Base-by-base conservation (phyloP, 768 basidiomycete species). In the Pleurotus salmoneostramineus region DNA sequence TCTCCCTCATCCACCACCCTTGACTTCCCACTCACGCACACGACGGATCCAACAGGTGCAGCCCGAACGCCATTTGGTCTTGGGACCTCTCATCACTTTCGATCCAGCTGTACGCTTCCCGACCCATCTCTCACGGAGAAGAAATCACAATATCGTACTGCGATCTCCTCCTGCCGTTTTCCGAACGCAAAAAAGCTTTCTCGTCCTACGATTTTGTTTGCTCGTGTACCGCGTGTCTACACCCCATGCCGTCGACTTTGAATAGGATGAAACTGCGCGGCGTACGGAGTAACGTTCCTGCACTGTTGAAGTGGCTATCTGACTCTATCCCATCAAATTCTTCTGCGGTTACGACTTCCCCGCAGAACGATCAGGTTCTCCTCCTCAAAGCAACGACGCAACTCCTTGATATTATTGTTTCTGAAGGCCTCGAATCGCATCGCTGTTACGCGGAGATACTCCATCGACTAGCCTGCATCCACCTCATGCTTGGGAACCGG, bases 71-170 rank as follows among this genome's bases (percentile, higher is more conserved):
- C 35, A 49, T 49, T 15, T 27, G 27, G 17, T 27, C 27, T 11
- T 57, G 56, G 56, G 46, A 49, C 46, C 32, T 32, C 8, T 12
- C 56, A 12, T 57, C 56, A 7, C 43, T 49, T 4, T 33, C 56
- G 12, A 11, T 57, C 42, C 47, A 57, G 11, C 14, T 47, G 31
- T 57, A 35, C 34, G 56, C 47, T n/a, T n/a, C 21, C 11, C 56
- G 56, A 15, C 31, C 43, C 35, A 50, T 57, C 15, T 12, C 17
- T 6, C 10, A 34, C 1, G 56, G 47, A 21, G 47, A 48, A 3
- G 56, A 57, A 49, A 33, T 57, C 32, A 57, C 56, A 10, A 47
- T 21, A 14, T 27, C 27, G 14, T 57, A 57, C 35, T 49, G 35
- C 47, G 47, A 49, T 21, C 47, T 49, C 50, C n/a, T 37, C 46